A percentile compares a stretch with the other conserved stretches of the same genome.
phyloP scores from a whole-genome alignment of 1,284 basidiomycete genomes.

The Pseudozyma tsukubaensis region DNA sequence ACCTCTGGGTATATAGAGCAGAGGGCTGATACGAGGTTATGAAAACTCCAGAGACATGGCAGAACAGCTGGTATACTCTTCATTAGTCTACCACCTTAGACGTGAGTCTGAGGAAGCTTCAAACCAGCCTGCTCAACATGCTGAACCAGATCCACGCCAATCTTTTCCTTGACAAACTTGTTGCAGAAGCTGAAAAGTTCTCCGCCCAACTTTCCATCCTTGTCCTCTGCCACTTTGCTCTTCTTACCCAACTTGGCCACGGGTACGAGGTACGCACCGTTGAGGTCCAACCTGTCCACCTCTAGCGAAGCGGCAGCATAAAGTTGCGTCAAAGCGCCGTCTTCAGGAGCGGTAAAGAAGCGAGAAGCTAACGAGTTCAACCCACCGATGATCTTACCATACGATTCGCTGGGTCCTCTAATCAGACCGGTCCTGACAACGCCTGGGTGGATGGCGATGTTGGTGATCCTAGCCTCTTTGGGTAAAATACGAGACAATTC shows the following conservation, averaged over 20 bases:
- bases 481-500: conserved; percentile 36
- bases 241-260: conserved; percentile 53
- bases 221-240: conserved; percentile 39
- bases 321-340: conserved; percentile 65
- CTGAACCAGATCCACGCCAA: conserved; percentile 29
- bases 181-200: conserved; percentile 51
- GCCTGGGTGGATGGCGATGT: conserved; percentile 50
- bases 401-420: conserved; percentile 34
- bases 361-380: conserved; percentile 26
- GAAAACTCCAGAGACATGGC: not conserved
- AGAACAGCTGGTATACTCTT: too few species aligned
- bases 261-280: conserved; percentile 62
- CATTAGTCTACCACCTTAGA: conserved; percentile 6
- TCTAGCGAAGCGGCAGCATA: conserved; percentile 65
- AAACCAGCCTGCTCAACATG: conserved; percentile 32
- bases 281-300: conserved; percentile 55
- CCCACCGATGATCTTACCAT: conserved; percentile 32
- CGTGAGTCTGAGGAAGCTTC: conserved; percentile 35
- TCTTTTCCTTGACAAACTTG: conserved; percentile 42
- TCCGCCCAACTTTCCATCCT: conserved; percentile 34
- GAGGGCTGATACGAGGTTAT: too few species aligned
- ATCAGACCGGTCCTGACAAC: conserved; percentile 34
- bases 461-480: conserved; percentile 34
- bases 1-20: too few species aligned
- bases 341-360: conserved; percentile 44